Percentiles rank a stretch among this genome's conserved stretches.
Evolutionary conservation across 2,329 filamentous ascomycete genomes (phyloP).

Genomic region (Fusarium beomiforme): DNA sequence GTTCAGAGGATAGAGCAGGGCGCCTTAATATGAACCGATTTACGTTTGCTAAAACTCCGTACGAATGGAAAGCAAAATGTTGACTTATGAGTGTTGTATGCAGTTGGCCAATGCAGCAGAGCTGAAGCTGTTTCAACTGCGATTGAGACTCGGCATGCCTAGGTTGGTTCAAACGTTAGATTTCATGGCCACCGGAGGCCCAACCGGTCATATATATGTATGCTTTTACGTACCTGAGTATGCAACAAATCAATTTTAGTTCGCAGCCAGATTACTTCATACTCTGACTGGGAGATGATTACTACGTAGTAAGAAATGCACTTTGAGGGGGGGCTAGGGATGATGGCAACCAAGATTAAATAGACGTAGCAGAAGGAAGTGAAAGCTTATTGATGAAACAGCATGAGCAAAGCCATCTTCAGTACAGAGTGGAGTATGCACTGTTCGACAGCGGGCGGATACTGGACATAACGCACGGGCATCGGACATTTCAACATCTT

Average conservation of each 20-base stretch:
- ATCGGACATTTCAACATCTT: not conserved
- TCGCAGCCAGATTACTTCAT: not conserved
- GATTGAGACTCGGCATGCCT: conserved; percentile 20
- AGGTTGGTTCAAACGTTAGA: not conserved
- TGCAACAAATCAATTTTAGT: not conserved
- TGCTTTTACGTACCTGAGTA: not conserved
- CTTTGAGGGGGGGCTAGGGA: not conserved
- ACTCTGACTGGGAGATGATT: no score
- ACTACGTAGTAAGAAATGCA: not conserved
- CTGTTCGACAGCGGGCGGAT: not conserved
- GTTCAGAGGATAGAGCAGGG: not conserved
- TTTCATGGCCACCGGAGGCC: conserved; percentile 7
- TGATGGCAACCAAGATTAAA: not conserved
- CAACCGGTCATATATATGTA: conserved; percentile 1
- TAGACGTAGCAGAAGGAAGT: not conserved
- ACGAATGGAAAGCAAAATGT: not conserved
- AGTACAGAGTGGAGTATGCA: not conserved
- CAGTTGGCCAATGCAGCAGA: not conserved
- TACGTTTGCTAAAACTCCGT: not conserved
- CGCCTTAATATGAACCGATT: not conserved
- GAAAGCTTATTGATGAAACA: not conserved
- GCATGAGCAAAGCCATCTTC: not conserved
- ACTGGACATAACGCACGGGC: no score
- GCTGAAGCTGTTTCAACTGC: conserved; percentile 21
- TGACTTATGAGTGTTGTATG: not conserved